Evolutionary conservation across 179 eudicot species (phyloP).

Genomic region (Beta macrorhiza): DNA sequence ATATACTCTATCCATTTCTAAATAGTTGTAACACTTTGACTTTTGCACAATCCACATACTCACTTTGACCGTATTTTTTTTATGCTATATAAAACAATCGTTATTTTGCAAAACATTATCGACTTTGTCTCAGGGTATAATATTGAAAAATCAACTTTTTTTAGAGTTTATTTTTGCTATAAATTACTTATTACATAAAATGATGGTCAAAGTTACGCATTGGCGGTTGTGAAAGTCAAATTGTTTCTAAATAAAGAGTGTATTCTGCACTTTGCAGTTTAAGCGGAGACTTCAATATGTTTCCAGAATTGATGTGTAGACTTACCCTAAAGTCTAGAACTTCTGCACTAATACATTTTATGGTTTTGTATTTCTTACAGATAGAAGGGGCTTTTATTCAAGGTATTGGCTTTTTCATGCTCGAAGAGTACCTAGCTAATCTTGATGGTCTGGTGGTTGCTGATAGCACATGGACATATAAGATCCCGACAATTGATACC

Average conservation of each 20-base stretch:
- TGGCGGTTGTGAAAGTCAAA: no score
- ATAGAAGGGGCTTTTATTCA: constrained; percentile 94
- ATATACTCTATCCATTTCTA: neutral
- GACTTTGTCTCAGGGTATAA: no score
- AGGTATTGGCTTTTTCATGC: constrained; percentile 92
- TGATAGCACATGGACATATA: constrained; percentile 81
- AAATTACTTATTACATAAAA: no score
- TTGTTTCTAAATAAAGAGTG: no score
- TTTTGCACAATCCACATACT: no score
- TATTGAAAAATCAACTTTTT: no score
- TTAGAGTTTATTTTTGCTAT: no score
- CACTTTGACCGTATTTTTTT: no score
- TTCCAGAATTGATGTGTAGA: neutral
- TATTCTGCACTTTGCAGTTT: neutral
- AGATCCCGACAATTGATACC: constrained; percentile 88
- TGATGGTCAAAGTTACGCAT: no score
- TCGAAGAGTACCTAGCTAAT: constrained; percentile 65
- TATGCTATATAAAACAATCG: no score
- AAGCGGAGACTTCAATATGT: neutral
- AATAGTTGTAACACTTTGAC: no score
- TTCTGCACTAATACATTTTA: neutral
- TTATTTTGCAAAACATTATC: no score
- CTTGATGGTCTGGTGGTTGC: constrained; percentile 64
- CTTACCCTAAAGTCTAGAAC: neutral
- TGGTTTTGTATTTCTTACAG: constrained; percentile 33